Conservation (phyloP, 83 land plant species). For the Larix sibirica region DNA sequence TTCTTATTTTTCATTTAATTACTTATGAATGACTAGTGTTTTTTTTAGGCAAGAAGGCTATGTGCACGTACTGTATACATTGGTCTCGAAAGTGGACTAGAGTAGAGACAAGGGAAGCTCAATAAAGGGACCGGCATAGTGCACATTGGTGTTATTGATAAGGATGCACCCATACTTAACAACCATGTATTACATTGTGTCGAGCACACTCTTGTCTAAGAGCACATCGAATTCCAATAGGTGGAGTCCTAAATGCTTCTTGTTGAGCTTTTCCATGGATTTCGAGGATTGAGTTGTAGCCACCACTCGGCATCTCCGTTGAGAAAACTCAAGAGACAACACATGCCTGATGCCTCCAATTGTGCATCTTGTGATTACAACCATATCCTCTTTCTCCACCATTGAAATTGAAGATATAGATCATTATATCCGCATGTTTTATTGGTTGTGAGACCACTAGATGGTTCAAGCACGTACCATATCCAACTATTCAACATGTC, state of each 20-base stretch:
- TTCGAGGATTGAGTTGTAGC: conserved; percentile 66
- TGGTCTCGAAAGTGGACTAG: conserved; percentile 61
- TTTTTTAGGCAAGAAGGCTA: background rate
- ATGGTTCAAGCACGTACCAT: too few relatives aligned
- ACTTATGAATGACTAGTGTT: background rate
- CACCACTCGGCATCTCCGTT: conserved; percentile 56
- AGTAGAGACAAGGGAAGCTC: conserved; percentile 69
- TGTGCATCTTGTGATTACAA: conserved; percentile 87
- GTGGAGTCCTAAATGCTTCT: conserved; percentile 18
- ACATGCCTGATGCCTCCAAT: conserved; percentile 85
- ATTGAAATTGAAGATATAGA: too few relatives aligned
- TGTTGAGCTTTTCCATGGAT: conserved; percentile 50
- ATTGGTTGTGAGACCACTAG: too few relatives aligned
- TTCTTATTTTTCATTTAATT: background rate
- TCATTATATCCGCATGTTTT: too few relatives aligned
- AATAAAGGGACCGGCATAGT: conserved; percentile 70
- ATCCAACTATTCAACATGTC: too few relatives aligned
- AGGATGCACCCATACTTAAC: conserved; percentile 70
- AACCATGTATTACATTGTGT: conserved; percentile 31
- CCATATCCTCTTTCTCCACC: conserved; percentile 29
- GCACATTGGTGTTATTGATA: conserved; percentile 89
- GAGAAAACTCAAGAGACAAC: conserved; percentile 70
- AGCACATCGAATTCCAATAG: conserved; percentile 54
- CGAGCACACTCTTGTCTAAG: conserved; percentile 53
- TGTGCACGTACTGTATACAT: conserved; percentile 61